A percentile compares a stretch with the other conserved stretches of the same genome.
Conservation (phyloP, 169 alveolate genomes). For the Plasmodium vivax region DNA sequence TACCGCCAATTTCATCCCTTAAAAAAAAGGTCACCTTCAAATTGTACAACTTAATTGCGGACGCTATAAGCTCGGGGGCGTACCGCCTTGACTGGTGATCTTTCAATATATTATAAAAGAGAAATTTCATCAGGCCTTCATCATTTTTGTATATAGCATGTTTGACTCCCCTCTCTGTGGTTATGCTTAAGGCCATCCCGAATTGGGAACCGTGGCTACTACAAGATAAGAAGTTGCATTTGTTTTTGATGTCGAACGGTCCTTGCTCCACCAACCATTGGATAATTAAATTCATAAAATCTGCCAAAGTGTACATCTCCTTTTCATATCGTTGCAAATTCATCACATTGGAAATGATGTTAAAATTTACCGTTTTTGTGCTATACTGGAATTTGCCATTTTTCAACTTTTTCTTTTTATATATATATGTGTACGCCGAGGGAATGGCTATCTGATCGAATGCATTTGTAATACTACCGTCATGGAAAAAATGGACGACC, state of each 20-base stretch:
- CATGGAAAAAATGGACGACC: constrained; percentile 10
- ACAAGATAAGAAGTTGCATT: constrained; percentile 24
- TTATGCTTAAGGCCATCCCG: constrained; percentile 31
- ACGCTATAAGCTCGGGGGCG: constrained; percentile 14
- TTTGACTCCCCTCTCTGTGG: constrained; percentile 1
- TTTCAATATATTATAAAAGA: constrained; percentile 26
- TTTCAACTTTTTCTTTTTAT: neutral
- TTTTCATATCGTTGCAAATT: constrained; percentile 50
- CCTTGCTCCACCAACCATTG: constrained; percentile 16
- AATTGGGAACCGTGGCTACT: neutral
- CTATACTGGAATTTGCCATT: neutral
- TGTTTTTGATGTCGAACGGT: neutral
- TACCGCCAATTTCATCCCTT: neutral
- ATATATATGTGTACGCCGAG: constrained; percentile 2
- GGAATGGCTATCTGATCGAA: constrained; percentile 57
- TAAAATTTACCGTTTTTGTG: constrained; percentile 6
- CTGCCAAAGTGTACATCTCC: constrained; percentile 17
- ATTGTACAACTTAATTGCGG: constrained; percentile 20
- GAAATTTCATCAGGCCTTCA: constrained; percentile 29
- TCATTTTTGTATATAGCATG: constrained; percentile 37
- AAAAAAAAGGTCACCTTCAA: constrained; percentile 18
- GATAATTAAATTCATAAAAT: constrained; percentile 24
- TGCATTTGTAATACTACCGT: constrained; percentile 25
- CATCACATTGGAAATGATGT: constrained; percentile 53
- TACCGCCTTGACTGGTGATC: constrained; percentile 8